Evolutionary conservation across 768 basidiomycete species (phyloP).

Genomic region (Mrakia frigida): DNA sequence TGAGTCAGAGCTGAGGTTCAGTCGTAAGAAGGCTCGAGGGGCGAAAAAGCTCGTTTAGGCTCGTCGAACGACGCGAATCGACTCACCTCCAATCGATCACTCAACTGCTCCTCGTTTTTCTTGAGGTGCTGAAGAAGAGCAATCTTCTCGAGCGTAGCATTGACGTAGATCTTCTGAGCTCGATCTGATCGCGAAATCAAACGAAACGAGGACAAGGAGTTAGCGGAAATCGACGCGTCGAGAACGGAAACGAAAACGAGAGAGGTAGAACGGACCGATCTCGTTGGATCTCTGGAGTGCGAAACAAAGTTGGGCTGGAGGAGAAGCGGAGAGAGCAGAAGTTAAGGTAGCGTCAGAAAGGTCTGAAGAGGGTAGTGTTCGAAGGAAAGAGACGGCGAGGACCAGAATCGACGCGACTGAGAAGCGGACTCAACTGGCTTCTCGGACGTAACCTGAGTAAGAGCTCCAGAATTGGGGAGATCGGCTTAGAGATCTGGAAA

Average conservation of each 20-base stretch:
- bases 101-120: conserved; percentile 24
- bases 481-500: not conserved
- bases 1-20: not conserved
- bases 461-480: conserved; percentile 42
- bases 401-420: not conserved
- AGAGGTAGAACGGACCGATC: not conserved
- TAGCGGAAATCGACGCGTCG: not conserved
- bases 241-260: not conserved
- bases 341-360: too few species aligned
- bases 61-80: not conserved
- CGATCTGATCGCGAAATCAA: conserved; percentile 24
- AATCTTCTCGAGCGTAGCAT: conserved; percentile 38
- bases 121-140: conserved; percentile 36
- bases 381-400: not conserved
- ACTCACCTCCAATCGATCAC: not conserved
- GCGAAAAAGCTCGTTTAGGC: not conserved
- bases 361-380: too few species aligned
- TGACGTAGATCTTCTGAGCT: conserved; percentile 36
- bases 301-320: conserved; percentile 6
- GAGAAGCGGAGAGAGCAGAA: not conserved
- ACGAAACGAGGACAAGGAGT: not conserved
- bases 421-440: conserved; percentile 37
- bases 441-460: conserved; percentile 40
- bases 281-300: not conserved
- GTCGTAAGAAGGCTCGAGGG: too few species aligned